Conservation (phyloP, 139 green algal genomes). For the Haematococcus sp. region DNA sequence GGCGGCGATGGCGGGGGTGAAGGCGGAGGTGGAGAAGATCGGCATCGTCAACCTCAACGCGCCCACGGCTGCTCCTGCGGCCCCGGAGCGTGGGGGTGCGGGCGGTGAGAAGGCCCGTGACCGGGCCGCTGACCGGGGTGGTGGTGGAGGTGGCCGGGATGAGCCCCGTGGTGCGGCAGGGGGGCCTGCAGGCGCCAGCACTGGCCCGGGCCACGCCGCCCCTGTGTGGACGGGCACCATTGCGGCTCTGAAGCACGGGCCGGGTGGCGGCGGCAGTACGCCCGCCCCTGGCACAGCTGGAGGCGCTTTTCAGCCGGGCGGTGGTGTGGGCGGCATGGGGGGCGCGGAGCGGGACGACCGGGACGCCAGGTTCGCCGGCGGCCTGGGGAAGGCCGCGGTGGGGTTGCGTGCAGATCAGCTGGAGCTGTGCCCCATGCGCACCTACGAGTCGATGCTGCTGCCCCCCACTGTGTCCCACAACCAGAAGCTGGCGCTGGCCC, state of each 20-base stretch:
- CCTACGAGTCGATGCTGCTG: conserved; percentile 17
- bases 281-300: conserved; percentile 6
- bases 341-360: neutral
- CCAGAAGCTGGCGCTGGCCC: conserved; percentile 55
- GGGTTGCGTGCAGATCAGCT: conserved; percentile 23
- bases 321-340: neutral
- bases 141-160: neutral
- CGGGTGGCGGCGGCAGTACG: neutral
- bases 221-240: neutral
- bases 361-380: neutral
- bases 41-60: conserved; percentile 59
- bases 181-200: no score
- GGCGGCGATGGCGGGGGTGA: conserved; percentile 24
- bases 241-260: neutral
- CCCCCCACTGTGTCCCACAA: conserved; percentile 9
- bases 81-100: neutral
- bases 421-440: conserved; percentile 42
- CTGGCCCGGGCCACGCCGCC: neutral
- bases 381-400: neutral
- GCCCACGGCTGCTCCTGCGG: neutral
- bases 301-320: neutral
- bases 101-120: neutral
- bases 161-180: neutral
- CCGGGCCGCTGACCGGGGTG: neutral
- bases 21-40: conserved; percentile 48